Conservation (phyloP, 768 basidiomycete genomes). For the Mrakia blollopis region DNA sequence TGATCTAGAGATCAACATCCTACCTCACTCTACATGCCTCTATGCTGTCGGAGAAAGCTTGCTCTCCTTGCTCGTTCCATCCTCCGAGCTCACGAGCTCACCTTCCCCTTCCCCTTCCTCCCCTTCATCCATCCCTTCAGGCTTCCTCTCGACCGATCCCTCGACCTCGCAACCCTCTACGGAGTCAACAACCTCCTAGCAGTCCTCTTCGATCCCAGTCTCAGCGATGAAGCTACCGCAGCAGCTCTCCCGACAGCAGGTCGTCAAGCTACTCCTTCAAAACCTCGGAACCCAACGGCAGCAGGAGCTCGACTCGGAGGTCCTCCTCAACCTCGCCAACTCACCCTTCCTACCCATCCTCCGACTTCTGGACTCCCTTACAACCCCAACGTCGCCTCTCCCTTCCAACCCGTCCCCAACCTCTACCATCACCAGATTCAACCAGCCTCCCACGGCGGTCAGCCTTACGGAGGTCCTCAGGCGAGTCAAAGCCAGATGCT, state of each 20-base stretch:
- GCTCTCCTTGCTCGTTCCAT: too few species aligned
- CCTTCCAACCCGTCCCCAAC: conserved; percentile 25
- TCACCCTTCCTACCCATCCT: conserved; percentile 35
- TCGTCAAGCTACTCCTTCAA: conserved; percentile 62
- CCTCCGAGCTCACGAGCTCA: background rate
- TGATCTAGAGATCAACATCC: too few species aligned
- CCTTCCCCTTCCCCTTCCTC: background rate
- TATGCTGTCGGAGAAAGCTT: too few species aligned
- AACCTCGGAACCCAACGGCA: conserved; percentile 51
- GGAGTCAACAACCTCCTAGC: conserved; percentile 81
- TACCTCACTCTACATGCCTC: background rate
- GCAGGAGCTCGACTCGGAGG: conserved; percentile 31
- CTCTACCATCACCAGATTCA: conserved; percentile 15
- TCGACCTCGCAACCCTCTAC: conserved; percentile 86
- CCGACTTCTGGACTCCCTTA: conserved; percentile 44
- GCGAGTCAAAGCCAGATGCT: conserved; percentile 6
- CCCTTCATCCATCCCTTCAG: conserved; percentile 47
- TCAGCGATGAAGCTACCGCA: conserved; percentile 7
- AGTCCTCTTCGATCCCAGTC: conserved; percentile 68
- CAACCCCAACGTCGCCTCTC: conserved; percentile 30
- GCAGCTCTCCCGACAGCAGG: conserved; percentile 74
- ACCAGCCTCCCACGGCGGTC: conserved; percentile 5
- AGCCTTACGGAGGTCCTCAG: background rate
- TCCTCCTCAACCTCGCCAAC: conserved; percentile 37
- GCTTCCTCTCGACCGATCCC: conserved; percentile 92